phyloP scores from a whole-genome alignment of 176 grass and related monocot genomes.

The Avena sativa region DNA sequence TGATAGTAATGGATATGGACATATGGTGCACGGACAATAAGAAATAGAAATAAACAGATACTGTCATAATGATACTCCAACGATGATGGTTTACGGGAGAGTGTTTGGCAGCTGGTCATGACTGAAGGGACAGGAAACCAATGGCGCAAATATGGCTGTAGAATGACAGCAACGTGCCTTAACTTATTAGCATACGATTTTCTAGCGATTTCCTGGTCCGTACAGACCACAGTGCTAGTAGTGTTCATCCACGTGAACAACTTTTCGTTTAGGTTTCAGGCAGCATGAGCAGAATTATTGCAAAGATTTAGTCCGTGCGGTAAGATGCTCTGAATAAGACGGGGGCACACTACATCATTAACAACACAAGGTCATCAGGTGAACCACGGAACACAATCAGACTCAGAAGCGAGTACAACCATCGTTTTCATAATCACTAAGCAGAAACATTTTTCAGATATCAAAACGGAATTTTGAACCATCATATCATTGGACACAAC shows the following conservation, averaged over 20 bases:
- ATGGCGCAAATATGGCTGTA: neutral
- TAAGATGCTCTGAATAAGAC: neutral
- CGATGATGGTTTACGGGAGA: neutral
- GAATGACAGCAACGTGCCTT: neutral
- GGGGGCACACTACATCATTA: neutral
- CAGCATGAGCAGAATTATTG: neutral
- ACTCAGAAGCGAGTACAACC: neutral
- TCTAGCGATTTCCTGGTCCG: neutral
- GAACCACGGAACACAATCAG: neutral
- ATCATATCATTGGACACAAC: neutral
- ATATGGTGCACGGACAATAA: no score
- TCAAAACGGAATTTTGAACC: neutral
- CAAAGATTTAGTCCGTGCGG: neutral
- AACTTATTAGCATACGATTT: neutral
- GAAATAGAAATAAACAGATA: no score
- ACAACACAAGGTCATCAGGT: neutral
- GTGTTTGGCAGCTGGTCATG: neutral
- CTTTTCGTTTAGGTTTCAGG: neutral
- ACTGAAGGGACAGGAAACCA: neutral
- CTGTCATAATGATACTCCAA: neutral
- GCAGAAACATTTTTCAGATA: slow-evolving; percentile 2
- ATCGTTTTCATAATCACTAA: neutral
- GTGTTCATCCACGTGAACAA: neutral
- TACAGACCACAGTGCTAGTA: neutral
- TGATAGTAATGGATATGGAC: no score